Evolutionary conservation across 139 green algal species (phyloP).

Genomic region (Closterium sp.): DNA sequence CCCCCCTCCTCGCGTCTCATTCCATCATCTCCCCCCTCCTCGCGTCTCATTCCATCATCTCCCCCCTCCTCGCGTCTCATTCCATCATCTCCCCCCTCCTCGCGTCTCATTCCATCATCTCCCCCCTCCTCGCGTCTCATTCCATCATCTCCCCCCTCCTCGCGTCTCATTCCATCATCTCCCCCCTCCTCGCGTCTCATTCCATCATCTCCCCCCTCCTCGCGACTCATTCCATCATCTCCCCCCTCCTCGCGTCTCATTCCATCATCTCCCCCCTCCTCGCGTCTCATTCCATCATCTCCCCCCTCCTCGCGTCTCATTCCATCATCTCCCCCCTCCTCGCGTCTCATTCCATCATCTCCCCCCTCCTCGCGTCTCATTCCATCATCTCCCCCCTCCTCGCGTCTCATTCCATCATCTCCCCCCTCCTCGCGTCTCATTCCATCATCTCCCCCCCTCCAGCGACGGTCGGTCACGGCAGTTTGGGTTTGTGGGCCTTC

Average conservation of each 20-base stretch:
- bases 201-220: too few relatives aligned
- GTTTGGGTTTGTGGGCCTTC: slow-evolving; percentile 94
- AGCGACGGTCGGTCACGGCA: slow-evolving; percentile 88
- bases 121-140: too few relatives aligned
- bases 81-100: not conserved
- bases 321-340: not conserved
- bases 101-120: slow-evolving; percentile 51
- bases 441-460: not conserved
- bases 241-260: too few relatives aligned
- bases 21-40: not conserved
- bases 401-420: not conserved
- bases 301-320: not conserved
- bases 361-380: not conserved
- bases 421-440: slow-evolving; percentile 55
- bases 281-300: not conserved
- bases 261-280: not conserved
- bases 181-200: too few relatives aligned
- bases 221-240: too few relatives aligned
- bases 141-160: too few relatives aligned
- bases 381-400: not conserved
- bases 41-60: not conserved
- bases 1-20: not conserved
- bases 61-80: too few relatives aligned
- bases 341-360: not conserved
- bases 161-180: too few relatives aligned